Conservation (phyloP, 192 early-diverging fungal genomes). For the Cladochytrium replicatum region DNA sequence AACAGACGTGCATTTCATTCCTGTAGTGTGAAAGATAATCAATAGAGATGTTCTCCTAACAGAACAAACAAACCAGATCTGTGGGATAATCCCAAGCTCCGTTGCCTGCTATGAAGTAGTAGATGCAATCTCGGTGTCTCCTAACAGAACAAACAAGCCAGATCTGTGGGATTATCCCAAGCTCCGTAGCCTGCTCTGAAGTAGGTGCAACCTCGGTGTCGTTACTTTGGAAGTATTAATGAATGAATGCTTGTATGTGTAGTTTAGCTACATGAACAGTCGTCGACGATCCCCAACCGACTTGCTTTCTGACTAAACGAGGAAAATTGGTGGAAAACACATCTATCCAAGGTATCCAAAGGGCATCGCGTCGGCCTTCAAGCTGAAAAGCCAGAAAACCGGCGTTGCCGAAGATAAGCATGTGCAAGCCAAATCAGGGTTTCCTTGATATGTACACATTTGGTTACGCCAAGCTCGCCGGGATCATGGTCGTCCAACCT, state of each 20-base stretch:
- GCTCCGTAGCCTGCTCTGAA: conserved; percentile 88
- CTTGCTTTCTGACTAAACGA: too few relatives aligned
- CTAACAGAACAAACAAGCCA: too few relatives aligned
- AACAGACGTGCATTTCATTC: conserved; percentile 86
- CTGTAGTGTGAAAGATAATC: conserved; percentile 20
- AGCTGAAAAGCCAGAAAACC: conserved; percentile 47
- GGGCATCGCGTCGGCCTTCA: conserved; percentile 57
- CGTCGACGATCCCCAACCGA: too few relatives aligned
- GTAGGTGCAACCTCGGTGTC: conserved; percentile 73
- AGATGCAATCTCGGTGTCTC: too few relatives aligned
- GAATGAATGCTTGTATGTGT: too few relatives aligned
- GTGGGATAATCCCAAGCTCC: conserved; percentile 76
- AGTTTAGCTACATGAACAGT: conserved; percentile 56
- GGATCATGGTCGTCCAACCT: conserved; percentile 84
- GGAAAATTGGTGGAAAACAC: too few relatives aligned
- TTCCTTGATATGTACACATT: conserved; percentile 12
- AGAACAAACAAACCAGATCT: too few relatives aligned
- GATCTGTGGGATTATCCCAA: conserved; percentile 69
- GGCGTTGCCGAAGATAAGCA: conserved; percentile 21
- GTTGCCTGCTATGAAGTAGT: conserved; percentile 88
- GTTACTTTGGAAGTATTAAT: too few relatives aligned
- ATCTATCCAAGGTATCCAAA: conserved; percentile 60
- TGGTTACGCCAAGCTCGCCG: conserved; percentile 43
- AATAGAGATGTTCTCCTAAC: too few relatives aligned
- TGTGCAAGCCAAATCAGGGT: background rate